phyloP scores from a whole-genome alignment of 768 basidiomycete species.

The Pilatotrama ljubarskyi region DNA sequence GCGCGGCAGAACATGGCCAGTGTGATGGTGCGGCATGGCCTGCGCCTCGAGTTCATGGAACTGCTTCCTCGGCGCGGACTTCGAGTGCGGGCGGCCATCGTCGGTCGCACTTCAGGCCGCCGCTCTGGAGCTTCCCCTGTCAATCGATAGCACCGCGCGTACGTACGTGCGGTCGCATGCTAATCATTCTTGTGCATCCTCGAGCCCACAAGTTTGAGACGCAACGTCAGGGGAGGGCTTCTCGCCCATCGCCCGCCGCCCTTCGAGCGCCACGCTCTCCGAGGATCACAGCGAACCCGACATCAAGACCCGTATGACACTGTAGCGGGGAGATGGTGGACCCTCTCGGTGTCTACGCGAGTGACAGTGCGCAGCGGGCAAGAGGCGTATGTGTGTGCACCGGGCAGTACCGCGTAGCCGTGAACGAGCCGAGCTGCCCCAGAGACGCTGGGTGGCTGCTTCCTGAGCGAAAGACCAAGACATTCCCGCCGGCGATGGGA shows the following conservation, averaged over 20 bases:
- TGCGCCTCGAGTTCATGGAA: not conserved
- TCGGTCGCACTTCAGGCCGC: not conserved
- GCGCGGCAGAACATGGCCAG: not conserved
- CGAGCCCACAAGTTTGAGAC: not conserved
- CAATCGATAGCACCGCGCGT: not conserved
- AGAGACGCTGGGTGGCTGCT: not conserved
- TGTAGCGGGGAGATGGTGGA: no score
- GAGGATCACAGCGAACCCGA: no score
- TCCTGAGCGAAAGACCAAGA: not conserved
- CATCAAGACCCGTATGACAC: no score
- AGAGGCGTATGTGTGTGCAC: not conserved
- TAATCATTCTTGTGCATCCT: not conserved
- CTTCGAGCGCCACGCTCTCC: no score
- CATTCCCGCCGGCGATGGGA: conserved; percentile 1
- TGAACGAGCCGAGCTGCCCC: not conserved
- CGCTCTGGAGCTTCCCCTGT: not conserved
- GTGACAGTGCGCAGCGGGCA: not conserved
- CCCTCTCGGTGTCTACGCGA: no score
- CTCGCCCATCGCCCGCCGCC: not conserved
- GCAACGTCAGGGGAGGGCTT: not conserved
- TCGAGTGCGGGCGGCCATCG: not conserved
- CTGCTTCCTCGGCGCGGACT: no score
- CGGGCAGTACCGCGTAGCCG: not conserved
- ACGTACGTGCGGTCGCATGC: not conserved
- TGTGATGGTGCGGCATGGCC: not conserved